Percentiles rank a stretch among this genome's conserved stretches.
Conservation (phyloP, 116 monocot genomes). For the Posidonia oceanica region DNA sequence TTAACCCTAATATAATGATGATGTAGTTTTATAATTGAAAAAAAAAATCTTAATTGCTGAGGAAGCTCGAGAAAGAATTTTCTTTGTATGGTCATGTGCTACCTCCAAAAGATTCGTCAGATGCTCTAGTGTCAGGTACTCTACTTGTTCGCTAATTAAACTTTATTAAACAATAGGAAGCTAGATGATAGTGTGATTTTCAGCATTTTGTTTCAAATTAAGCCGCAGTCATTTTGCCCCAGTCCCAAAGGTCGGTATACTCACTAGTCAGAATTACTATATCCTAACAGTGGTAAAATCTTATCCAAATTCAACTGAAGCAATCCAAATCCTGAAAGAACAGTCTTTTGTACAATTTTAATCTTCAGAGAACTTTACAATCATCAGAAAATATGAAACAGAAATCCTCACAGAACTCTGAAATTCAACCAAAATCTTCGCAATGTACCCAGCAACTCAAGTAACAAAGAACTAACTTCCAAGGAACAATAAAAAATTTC, state of each 20-base stretch:
- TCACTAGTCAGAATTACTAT: too few relatives aligned
- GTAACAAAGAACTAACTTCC: too few relatives aligned
- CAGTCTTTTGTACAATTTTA: too few relatives aligned
- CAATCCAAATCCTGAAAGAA: too few relatives aligned
- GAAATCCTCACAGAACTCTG: too few relatives aligned
- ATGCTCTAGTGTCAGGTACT: conserved; percentile 4
- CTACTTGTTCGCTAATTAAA: background rate
- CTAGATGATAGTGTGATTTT: background rate
- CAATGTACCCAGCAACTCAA: background rate
- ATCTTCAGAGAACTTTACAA: too few relatives aligned
- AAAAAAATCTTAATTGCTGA: conserved; percentile 3
- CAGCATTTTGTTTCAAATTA: background rate
- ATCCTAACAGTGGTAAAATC: too few relatives aligned
- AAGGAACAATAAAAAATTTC: too few relatives aligned
- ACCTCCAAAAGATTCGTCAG: conserved; percentile 1
- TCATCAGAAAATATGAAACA: too few relatives aligned
- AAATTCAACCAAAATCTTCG: too few relatives aligned
- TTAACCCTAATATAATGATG: background rate
- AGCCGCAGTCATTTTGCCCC: too few relatives aligned
- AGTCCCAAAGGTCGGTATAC: too few relatives aligned
- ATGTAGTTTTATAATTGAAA: background rate
- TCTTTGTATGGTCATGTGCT: conserved; percentile 9
- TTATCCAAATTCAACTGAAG: background rate
- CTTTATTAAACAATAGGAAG: background rate
- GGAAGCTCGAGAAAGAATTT: conserved; percentile 20